Percentiles rank a stretch among this genome's conserved stretches.
Conservation (phyloP, 495 filamentous ascomycete genomes). For the Choiromyces venosus region DNA sequence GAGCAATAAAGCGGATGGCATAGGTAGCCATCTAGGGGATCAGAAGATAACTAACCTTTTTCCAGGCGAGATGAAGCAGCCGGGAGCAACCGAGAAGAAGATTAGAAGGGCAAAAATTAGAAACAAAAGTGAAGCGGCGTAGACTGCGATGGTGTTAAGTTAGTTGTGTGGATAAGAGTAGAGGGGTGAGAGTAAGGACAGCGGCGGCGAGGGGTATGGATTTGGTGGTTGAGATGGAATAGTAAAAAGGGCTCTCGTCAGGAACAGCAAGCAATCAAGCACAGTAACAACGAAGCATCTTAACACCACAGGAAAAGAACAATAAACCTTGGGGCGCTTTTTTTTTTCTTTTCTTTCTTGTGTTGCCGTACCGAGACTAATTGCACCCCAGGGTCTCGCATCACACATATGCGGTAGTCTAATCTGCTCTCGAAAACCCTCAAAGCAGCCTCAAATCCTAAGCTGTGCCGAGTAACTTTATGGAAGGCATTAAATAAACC, state of each 20-base stretch:
- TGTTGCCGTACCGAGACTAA: neutral
- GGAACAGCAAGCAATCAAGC: neutral
- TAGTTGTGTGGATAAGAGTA: neutral
- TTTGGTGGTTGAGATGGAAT: neutral
- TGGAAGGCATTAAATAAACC: too few species aligned
- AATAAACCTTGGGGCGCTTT: neutral
- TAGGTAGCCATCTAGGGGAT: slow-evolving; percentile 34
- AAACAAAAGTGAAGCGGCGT: neutral
- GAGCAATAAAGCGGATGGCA: slow-evolving; percentile 38
- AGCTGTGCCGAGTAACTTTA: too few species aligned
- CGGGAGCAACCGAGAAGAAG: neutral
- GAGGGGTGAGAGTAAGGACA: neutral
- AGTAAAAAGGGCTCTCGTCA: neutral
- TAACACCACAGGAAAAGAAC: neutral
- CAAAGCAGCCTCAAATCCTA: too few species aligned
- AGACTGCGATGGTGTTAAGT: neutral
- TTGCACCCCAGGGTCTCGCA: too few species aligned
- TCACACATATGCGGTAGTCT: too few species aligned
- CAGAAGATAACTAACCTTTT: neutral
- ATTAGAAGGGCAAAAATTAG: neutral
- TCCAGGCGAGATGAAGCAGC: neutral
- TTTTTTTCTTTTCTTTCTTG: too few species aligned
- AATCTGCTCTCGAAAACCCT: too few species aligned
- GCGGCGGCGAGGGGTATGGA: slow-evolving; percentile 2
- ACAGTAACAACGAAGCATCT: neutral